Base-by-base conservation (phyloP, 805 yeast genomes). In the Metschnikowia borealis region DNA sequence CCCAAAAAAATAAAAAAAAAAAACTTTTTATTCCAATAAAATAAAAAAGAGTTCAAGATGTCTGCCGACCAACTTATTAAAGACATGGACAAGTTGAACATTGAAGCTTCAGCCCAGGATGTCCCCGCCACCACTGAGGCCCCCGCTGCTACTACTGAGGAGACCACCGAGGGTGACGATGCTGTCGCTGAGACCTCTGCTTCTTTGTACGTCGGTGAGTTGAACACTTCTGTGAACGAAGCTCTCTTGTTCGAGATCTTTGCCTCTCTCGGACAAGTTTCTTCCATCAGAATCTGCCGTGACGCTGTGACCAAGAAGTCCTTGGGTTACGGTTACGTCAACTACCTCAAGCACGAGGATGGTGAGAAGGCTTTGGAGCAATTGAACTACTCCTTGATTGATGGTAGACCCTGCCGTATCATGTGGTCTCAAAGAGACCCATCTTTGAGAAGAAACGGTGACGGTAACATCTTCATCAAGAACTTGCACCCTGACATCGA, bases 341-440 rank as follows among this genome's bases (percentile, higher is more conserved):
- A 94, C 86, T 94, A 78, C 85, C 90, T 85, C 78, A 83, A 85
- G 72, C 75, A 80, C 61, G 87, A 80, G 57, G 97, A 94, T 67
- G 98, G 96, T 68, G 90, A 85, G 77, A 84, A 81, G 67, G 99
- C 99, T 56, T 79, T 94, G 70, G 96, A 90, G 69, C 94, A 89
- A 75, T 83, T 94, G 75, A 94, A 92, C 89, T 94, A 94, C 80
- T 75, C 90, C 53, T 83, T 83, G 65, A 84, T 94, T 77, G 91
- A 91, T 74, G 97, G 97, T 67, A 89, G 86, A 67, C 90, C 97
- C 65, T 90, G 97, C 78, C 89, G 99, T 76, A 92, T 94, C 79
- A 94, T 94, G 98, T 90, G 98, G 97, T 90, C 97, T 61, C 98
- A 94, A 80, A 89, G 98, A 78, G 98, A 94, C 72, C 98, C 99